Evolutionary conservation across 495 filamentous ascomycete genomes (phyloP), one percentile per base, ranked within the genome.

Genomic region (Aspergillus bertholletiae): DNA sequence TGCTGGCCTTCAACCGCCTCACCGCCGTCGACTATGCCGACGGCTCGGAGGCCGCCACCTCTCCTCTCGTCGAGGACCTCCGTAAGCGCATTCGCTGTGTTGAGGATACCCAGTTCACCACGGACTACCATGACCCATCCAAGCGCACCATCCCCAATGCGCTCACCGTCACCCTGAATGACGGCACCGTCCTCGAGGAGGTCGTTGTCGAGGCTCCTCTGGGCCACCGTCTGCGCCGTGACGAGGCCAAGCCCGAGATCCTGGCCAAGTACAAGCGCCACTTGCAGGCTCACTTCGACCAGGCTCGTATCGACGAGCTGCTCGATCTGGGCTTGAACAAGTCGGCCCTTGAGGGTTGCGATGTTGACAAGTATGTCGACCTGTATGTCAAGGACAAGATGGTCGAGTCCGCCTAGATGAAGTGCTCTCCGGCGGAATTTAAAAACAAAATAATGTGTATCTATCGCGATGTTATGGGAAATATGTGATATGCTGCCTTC

Each of bases 131-230:
- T 64, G 80, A 96, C 76, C 90, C 92, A 17, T 73, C 79, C 44
- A 89, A 95, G 80, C 90, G 94, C 43, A 96, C 90, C 65, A 98
- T 98, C 72, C 88, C 90, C 67, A 98, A 98, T 74, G 94, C 91
- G 13, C 78, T 98, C 59, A 95, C 90, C 15, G 90, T 98, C 43
- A 92, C 85, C 61, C 80, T 98, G 44, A 92, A 95, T 64, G 95
- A 98, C 61, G 94, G 94, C 65, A 97, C 92, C n/a, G 80, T 90
- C 20, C 81, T 97, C 18, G 84, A 92, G 15, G 94, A 98, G 74
- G 83, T 93, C 34, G 86, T 88, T n/a, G 87, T 98, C 28, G 92
- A 97, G 77, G 94, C 95, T 32, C 94, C 94, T 32, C 82, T 98
- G 46, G 94, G 94, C 53, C 94, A 98, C 78, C 88, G 85, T 58